These are phyloP conservation scores for Coffea canephora DNA, from an alignment of 257 asterid species.

Conservation along the genomic window DNA sequence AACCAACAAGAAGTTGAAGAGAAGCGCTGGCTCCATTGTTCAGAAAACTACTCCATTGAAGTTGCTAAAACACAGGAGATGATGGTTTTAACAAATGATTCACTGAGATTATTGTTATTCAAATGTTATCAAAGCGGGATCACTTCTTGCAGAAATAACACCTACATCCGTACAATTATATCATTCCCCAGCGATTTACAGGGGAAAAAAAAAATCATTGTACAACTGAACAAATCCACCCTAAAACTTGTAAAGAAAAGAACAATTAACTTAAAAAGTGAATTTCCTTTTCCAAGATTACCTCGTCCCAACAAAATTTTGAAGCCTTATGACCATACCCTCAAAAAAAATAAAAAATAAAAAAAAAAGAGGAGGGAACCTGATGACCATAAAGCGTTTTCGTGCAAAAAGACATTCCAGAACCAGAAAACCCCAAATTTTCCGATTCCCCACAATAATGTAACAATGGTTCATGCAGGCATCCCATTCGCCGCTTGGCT, in stretches of 20 bases:
- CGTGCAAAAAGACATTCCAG: not conserved
- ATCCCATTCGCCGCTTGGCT: no score
- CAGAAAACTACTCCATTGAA: not conserved
- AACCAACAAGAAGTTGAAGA: not conserved
- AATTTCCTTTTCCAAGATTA: not conserved
- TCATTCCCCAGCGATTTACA: constrained; percentile 1
- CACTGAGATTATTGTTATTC: not conserved
- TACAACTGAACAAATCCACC: not conserved
- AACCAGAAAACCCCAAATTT: not conserved
- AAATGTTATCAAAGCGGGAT: not conserved
- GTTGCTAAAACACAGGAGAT: not conserved
- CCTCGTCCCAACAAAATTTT: not conserved
- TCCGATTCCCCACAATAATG: no score
- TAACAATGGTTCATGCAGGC: no score
- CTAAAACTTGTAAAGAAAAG: not conserved
- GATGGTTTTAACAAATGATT: not conserved
- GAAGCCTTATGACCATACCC: not conserved
- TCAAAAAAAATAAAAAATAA: no score
- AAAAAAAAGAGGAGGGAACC: no score
- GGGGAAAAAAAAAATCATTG: not conserved
- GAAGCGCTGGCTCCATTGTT: not conserved
- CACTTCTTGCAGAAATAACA: not conserved
- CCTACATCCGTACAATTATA: not conserved
- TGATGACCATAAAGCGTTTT: not conserved
- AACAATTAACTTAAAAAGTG: not conserved